Evolutionary conservation across 768 basidiomycete species (phyloP).

Genomic region (Zangia roseola): DNA sequence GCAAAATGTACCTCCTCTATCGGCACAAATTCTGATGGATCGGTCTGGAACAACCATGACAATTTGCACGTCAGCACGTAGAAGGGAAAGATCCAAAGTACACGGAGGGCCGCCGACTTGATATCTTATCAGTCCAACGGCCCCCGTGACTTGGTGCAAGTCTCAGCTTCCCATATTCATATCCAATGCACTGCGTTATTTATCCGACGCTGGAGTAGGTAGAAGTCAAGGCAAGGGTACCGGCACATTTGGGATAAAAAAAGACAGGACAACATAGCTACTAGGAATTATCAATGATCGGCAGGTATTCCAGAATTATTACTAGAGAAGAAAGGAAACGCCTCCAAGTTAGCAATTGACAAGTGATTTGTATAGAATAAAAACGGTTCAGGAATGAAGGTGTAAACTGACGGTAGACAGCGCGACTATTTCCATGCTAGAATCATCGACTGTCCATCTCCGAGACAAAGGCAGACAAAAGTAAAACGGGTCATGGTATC

Average conservation of each 20-base stretch:
- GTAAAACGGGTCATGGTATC: constrained; percentile 21
- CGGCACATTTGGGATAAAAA: constrained; percentile 2
- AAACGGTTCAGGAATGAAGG: background rate
- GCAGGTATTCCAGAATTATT: constrained; percentile 25
- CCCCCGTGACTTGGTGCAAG: background rate
- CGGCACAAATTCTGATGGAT: constrained; percentile 83
- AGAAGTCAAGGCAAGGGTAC: background rate
- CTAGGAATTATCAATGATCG: constrained; percentile 24
- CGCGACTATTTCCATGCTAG: background rate
- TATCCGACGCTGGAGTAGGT: constrained; percentile 1
- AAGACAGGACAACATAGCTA: constrained; percentile 26
- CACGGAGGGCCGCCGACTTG: background rate
- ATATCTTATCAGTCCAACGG: constrained; percentile 6
- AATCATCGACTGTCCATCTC: constrained; percentile 12
- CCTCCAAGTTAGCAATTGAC: constrained; percentile 15
- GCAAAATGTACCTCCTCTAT: constrained; percentile 91
- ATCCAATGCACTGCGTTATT: constrained; percentile 23
- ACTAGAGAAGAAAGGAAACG: constrained; percentile 12
- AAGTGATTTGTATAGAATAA: constrained; percentile 4
- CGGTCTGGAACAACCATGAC: constrained; percentile 53
- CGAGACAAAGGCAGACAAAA: constrained; percentile 2
- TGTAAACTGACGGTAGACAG: constrained; percentile 2
- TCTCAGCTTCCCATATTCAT: constrained; percentile 9
- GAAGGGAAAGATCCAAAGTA: background rate
- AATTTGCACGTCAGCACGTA: background rate